These are phyloP conservation scores for Ophiosphaerella korrae DNA, from an alignment of 2,329 filamentous ascomycete genomes.

Conservation along the genomic window DNA sequence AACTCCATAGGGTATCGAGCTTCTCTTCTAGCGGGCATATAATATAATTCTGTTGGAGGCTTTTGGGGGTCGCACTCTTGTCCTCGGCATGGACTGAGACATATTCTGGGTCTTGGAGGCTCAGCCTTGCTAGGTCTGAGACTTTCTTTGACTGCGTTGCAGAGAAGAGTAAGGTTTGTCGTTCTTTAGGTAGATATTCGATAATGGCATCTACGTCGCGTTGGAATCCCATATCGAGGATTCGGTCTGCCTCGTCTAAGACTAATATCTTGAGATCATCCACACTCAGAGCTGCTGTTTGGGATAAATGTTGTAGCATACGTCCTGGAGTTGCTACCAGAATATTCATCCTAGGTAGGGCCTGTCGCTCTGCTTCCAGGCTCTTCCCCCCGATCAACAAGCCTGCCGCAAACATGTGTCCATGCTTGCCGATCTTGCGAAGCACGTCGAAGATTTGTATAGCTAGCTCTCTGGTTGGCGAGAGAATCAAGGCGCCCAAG, in stretches of 20 bases:
- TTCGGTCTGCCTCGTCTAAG: constrained; percentile 92
- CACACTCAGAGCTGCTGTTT: constrained; percentile 87
- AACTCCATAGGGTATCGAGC: constrained; percentile 88
- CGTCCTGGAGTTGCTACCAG: constrained; percentile 92
- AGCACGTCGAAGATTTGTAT: constrained; percentile 97
- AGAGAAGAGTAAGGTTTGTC: constrained; percentile 94
- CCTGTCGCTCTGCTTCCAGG: constrained; percentile 82
- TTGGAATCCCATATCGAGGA: constrained; percentile 98
- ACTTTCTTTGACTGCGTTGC: constrained; percentile 96
- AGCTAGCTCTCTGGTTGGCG: constrained; percentile 90
- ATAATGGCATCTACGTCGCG: constrained; percentile 87
- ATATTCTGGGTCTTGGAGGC: constrained; percentile 89
- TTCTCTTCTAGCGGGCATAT: constrained; percentile 85
- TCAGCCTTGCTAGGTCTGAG: constrained; percentile 86
- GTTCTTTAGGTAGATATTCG: constrained; percentile 81
- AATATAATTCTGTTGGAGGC: constrained; percentile 89
- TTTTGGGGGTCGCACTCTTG: constrained; percentile 76
- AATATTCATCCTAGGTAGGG: constrained; percentile 92
- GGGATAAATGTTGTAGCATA: constrained; percentile 93
- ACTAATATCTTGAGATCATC: constrained; percentile 92
- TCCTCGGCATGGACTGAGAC: constrained; percentile 90
- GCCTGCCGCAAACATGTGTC: constrained; percentile 87
- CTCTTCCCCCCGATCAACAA: constrained; percentile 93
- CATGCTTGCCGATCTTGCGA: constrained; percentile 81
- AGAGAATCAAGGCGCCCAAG: constrained; percentile 88